Evolutionary conservation across 108 stramenopile genomes (phyloP), one percentile per base, ranked within the genome.

Genomic region (Schizochytrium sp.): DNA sequence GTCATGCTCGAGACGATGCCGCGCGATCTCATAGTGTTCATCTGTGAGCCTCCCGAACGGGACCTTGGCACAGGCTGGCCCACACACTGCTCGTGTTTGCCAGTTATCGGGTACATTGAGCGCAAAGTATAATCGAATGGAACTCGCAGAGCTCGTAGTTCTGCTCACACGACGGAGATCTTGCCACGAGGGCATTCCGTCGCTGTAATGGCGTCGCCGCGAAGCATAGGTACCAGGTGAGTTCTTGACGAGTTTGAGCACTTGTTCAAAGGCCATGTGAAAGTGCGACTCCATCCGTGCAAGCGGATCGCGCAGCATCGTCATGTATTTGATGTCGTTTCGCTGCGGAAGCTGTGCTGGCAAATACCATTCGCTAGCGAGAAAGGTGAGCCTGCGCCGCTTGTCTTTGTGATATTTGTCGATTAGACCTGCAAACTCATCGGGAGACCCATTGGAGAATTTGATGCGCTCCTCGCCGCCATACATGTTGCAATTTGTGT

Each of bases 201-300:
- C 51, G n/a, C 25, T 53, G 76, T 6, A 83, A 4, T 16, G 25
- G 6, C 51, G 18, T 12, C n/a, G 76, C 6, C 25, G 41, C 10
- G 10, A 8, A 69, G 25, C 18, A 4, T 3, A 10, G 63, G 21
- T 18, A 41, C 63, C 41, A 18, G 41, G 10, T 1, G 25, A n/a
- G 23, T 18, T n/a, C 48, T 53, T 53, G 51, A 6, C 45, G 10
- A 18, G n/a, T 34, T 34, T 12, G 19, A 53, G 18, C 18, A 83
- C 18, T 4, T 83, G 76, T 6, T 47, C n/a, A 23, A 83, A 53
- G 48, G 76, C 45, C 76, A 83, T 83, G 45, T n/a, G 25, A 34
- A 83, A 83, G 51, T 83, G 76, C 48, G 76, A 83, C 51, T 83
- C 76, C 76, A 23, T 83, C 28, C 76, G 45, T 12, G 76, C 76